phyloP scores from a whole-genome alignment of 75 land plant genomes.

The Pseudotsuga menziesii region DNA sequence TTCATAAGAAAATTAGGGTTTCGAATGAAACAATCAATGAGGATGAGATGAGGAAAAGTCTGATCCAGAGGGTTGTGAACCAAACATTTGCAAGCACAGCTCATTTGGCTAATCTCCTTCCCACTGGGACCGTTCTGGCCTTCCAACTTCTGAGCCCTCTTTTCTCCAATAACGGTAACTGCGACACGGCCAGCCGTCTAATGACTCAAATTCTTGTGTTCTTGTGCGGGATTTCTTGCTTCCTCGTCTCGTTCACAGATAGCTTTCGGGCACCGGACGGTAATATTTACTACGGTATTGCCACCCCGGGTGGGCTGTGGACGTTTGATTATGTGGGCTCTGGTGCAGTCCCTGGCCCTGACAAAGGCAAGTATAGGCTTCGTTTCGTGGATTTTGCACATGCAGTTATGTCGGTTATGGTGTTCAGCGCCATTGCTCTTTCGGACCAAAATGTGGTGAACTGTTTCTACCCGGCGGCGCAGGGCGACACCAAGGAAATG shows the following conservation, averaged over 20 bases:
- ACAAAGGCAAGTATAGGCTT: slow-evolving; percentile 26
- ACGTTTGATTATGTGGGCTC: slow-evolving; percentile 15
- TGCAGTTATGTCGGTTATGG: slow-evolving; percentile 24
- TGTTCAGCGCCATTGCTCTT: slow-evolving; percentile 18
- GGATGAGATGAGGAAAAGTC: background rate
- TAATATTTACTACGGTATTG: slow-evolving; percentile 44
- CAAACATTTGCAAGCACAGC: slow-evolving; percentile 50
- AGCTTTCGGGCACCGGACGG: slow-evolving; percentile 17
- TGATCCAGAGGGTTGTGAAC: slow-evolving; percentile 35
- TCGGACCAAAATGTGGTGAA: slow-evolving; percentile 14
- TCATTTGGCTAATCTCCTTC: slow-evolving; percentile 62
- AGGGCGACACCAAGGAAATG: slow-evolving; percentile 7
- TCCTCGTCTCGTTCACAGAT: slow-evolving; percentile 29
- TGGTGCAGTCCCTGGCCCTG: slow-evolving; percentile 17
- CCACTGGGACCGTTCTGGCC: slow-evolving; percentile 63
- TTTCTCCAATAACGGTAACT: slow-evolving; percentile 49
- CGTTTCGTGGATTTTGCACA: slow-evolving; percentile 50
- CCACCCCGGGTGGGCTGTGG: slow-evolving; percentile 57
- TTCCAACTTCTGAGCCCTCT: slow-evolving; percentile 59
- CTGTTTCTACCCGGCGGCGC: slow-evolving; percentile 20
- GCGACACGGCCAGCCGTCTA: slow-evolving; percentile 10
- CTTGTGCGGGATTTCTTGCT: slow-evolving; percentile 26
- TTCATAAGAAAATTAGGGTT: too few species aligned
- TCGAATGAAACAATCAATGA: too few species aligned
- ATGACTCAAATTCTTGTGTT: slow-evolving; percentile 19